These are phyloP conservation scores for Globisporangium recalcitrans DNA, from an alignment of 352 stramenopile genomes.

Conservation along the genomic window DNA sequence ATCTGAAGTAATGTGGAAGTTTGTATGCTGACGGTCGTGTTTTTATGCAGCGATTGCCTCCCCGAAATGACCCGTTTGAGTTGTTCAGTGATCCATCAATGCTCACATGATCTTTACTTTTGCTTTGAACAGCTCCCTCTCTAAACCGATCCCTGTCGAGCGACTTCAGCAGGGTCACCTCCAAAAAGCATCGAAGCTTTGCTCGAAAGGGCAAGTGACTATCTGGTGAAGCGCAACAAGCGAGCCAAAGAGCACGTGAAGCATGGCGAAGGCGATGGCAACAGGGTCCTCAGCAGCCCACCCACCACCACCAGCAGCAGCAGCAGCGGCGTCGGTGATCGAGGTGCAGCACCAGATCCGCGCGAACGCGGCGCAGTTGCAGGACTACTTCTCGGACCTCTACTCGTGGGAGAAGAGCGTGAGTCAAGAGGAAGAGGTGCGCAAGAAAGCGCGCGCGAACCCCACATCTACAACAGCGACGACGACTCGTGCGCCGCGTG, in stretches of 20 bases:
- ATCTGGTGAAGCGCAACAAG: not conserved
- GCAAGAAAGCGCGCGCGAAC: constrained; percentile 22
- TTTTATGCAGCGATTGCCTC: constrained; percentile 1
- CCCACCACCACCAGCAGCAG: not conserved
- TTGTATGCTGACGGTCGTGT: not conserved
- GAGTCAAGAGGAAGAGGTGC: constrained; percentile 37
- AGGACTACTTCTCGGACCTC: constrained; percentile 75
- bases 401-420: constrained; percentile 80
- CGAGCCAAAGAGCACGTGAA: not conserved
- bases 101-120: too few relatives aligned
- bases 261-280: not conserved
- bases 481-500: constrained; percentile 15
- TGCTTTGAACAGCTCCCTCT: not conserved
- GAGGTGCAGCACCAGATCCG: constrained; percentile 82
- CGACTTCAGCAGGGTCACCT: not conserved
- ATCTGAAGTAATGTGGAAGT: not conserved
- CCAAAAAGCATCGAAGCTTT: constrained; percentile 4
- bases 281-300: not conserved
- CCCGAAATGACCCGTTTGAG: not conserved
- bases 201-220: not conserved
- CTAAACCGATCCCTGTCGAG: not conserved
- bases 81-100: too few relatives aligned
- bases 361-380: constrained; percentile 65
- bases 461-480: not conserved
- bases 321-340: constrained; percentile 26